These are phyloP conservation scores for Leccinum ambiguum DNA, from an alignment of 1,284 basidiomycete species.

Conservation along the genomic window DNA sequence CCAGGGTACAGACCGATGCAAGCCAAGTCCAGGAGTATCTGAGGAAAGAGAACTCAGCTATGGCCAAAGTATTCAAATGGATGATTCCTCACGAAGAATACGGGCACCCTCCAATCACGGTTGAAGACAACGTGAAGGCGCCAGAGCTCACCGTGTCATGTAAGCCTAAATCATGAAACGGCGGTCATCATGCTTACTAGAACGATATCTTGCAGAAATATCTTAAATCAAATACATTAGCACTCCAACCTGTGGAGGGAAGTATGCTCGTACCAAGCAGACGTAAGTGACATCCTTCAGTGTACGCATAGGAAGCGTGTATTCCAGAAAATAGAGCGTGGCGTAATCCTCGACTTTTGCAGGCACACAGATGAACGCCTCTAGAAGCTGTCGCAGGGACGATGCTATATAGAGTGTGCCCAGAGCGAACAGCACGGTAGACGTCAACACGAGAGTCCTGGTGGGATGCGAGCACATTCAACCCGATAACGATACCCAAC, in stretches of 20 bases:
- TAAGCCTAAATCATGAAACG: conserved; percentile 2
- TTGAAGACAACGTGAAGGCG: conserved; percentile 21
- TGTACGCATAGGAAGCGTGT: conserved; percentile 15
- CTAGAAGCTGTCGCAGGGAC: conserved; percentile 18
- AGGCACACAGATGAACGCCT: conserved; percentile 19
- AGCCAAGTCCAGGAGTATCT: conserved; percentile 20
- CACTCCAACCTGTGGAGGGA: not conserved
- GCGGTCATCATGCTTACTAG: conserved; percentile 11
- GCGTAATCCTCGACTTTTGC: conserved; percentile 10
- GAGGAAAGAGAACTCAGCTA: not conserved
- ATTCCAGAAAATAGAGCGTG: conserved; percentile 13
- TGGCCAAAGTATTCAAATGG: not conserved
- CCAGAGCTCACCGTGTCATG: conserved; percentile 12
- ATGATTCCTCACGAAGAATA: conserved; percentile 13
- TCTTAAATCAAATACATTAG: conserved; percentile 10
- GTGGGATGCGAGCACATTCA: not conserved
- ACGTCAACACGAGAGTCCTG: conserved; percentile 18
- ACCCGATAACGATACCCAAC: not conserved
- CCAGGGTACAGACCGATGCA: conserved; percentile 16
- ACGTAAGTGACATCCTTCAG: conserved; percentile 19
- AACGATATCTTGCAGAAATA: conserved; percentile 18
- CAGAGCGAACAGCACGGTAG: conserved; percentile 18
- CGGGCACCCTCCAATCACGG: conserved; percentile 16
- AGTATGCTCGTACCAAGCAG: conserved; percentile 10
- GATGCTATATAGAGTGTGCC: conserved; percentile 14